Evolutionary conservation across 1,139 yeast species (phyloP).

Genomic region (Blastobotrys proliferans): DNA sequence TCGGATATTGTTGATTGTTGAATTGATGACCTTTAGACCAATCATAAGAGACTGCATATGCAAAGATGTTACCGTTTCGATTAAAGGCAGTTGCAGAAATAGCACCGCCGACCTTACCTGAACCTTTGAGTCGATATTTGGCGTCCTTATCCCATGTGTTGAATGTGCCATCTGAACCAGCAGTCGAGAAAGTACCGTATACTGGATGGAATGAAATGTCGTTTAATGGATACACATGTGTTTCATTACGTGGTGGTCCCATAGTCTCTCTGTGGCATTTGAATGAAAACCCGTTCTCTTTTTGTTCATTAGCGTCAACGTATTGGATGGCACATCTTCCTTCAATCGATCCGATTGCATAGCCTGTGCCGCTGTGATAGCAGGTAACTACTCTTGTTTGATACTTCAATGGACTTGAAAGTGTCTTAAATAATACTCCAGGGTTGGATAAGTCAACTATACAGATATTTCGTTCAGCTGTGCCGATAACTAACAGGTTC

Average conservation of each 20-base stretch:
- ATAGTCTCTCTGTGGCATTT: slow-evolving; percentile 75
- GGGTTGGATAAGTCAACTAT: slow-evolving; percentile 77
- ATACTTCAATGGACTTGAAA: slow-evolving; percentile 81
- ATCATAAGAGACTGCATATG: slow-evolving; percentile 79
- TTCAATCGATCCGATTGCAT: slow-evolving; percentile 88
- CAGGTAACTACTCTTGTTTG: slow-evolving; percentile 84
- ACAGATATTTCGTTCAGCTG: slow-evolving; percentile 83
- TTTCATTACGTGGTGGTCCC: slow-evolving; percentile 30
- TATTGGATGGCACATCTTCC: slow-evolving; percentile 98
- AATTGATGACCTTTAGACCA: slow-evolving; percentile 77
- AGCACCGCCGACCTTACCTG: slow-evolving; percentile 67
- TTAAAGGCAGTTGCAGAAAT: slow-evolving; percentile 80
- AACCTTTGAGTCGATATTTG: slow-evolving; percentile 79
- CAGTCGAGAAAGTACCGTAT: slow-evolving; percentile 88
- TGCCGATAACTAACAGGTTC: slow-evolving; percentile 80
- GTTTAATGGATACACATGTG: slow-evolving; percentile 71
- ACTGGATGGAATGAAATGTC: slow-evolving; percentile 83
- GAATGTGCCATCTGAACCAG: slow-evolving; percentile 92
- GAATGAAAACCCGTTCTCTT: slow-evolving; percentile 68
- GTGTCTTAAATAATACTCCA: slow-evolving; percentile 69
- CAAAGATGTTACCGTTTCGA: slow-evolving; percentile 77
- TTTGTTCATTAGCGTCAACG: slow-evolving; percentile 76
- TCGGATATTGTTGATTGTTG: slow-evolving; percentile 73
- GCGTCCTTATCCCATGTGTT: slow-evolving; percentile 97
- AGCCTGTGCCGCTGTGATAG: slow-evolving; percentile 87